These are phyloP conservation scores for Diplodia seriata DNA, from an alignment of 2,329 filamentous ascomycete species.

Conservation along the genomic window DNA sequence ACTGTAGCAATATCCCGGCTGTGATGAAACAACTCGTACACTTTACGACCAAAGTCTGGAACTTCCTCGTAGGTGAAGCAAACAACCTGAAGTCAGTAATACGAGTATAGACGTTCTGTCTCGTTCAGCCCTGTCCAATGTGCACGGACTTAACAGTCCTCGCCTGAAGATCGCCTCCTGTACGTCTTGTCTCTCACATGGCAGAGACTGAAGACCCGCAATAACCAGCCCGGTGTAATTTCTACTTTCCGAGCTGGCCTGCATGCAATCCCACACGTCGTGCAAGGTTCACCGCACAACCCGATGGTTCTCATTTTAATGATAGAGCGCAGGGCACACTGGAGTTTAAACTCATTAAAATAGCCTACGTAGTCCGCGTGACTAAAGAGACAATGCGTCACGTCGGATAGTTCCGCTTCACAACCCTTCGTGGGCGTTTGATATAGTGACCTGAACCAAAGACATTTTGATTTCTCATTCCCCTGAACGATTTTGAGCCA, in stretches of 20 bases:
- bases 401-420: not conserved
- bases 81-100: not conserved
- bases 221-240: not conserved
- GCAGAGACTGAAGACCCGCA: not conserved
- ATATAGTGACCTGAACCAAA: not conserved
- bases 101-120: too few relatives aligned
- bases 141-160: not conserved
- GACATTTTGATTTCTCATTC: not conserved
- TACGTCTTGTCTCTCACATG: not conserved
- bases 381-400: not conserved
- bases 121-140: not conserved
- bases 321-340: not conserved
- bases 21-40: not conserved
- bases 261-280: not conserved
- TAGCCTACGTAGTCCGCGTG: not conserved
- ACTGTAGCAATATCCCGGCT: not conserved
- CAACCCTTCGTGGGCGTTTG: not conserved
- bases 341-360: not conserved
- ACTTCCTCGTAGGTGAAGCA: not conserved
- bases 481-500: not conserved
- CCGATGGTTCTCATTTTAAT: not conserved
- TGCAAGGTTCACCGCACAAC: not conserved
- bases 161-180: not conserved
- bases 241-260: not conserved
- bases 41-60: not conserved